phyloP scores from a whole-genome alignment of 202 grass and related monocot species.

The Setaria viridis region DNA sequence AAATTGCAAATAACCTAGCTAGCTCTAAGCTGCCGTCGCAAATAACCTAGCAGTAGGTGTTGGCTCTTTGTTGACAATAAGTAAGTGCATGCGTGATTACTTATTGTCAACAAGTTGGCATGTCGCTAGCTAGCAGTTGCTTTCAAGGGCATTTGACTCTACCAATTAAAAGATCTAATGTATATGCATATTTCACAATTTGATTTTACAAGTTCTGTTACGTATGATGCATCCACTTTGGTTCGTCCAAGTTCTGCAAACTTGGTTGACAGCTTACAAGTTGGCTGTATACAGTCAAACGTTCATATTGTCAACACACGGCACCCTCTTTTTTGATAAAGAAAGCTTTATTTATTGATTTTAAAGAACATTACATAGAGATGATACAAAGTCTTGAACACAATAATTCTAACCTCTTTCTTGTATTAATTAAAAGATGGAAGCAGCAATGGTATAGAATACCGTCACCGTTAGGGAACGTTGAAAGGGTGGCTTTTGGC shows the following conservation, averaged over 20 bases:
- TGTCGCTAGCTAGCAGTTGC: not conserved
- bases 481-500: not conserved
- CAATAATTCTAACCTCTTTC: too few relatives aligned
- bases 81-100: not conserved
- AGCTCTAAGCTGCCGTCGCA: too few relatives aligned
- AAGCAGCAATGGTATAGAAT: too few relatives aligned
- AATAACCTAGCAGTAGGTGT: too few relatives aligned
- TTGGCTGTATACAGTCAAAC: not conserved
- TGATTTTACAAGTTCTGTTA: not conserved
- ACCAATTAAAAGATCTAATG: not conserved
- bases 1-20: too few relatives aligned
- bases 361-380: too few relatives aligned
- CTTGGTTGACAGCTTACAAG: not conserved
- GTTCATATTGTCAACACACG: not conserved
- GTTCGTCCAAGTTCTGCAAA: not conserved
- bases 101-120: not conserved
- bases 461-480: too few relatives aligned
- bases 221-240: not conserved
- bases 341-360: too few relatives aligned
- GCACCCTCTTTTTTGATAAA: too few relatives aligned
- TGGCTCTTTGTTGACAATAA: too few relatives aligned
- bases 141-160: not conserved
- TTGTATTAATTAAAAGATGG: too few relatives aligned
- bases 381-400: too few relatives aligned
- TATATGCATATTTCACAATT: not conserved